These are phyloP conservation scores for Onygenales sp. DNA, from an alignment of 2,329 filamentous ascomycete species.

Conservation along the genomic window DNA sequence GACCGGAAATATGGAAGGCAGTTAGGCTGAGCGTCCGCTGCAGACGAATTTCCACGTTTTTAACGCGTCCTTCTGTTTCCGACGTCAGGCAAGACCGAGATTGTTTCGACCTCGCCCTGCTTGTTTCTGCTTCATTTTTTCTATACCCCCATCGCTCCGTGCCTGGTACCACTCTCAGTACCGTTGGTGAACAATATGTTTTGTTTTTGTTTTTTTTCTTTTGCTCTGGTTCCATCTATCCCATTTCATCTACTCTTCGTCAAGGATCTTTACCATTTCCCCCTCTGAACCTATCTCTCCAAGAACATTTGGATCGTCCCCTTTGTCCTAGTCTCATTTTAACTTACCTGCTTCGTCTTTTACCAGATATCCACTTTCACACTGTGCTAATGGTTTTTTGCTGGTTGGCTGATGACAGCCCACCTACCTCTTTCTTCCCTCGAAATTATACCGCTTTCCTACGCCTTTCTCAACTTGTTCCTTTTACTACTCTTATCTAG, in stretches of 20 bases:
- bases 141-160: neutral
- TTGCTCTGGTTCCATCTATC: neutral
- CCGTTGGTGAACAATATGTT: neutral
- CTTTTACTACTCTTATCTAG: neutral
- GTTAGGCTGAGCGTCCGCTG: conserved; percentile 7
- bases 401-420: neutral
- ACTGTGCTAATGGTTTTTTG: neutral
- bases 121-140: neutral
- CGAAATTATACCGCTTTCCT: neutral
- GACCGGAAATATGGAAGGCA: conserved; percentile 68
- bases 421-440: neutral
- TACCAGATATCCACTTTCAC: neutral
- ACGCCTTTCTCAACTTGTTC: neutral
- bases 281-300: neutral
- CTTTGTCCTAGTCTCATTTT: neutral
- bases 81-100: neutral
- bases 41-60: neutral
- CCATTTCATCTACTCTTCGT: neutral
- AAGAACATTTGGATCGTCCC: conserved; percentile 2
- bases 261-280: neutral
- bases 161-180: neutral
- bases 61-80: neutral
- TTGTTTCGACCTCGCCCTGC: neutral
- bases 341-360: neutral
- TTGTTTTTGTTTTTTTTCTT: neutral